Evolutionary conservation across 179 eudicot species (phyloP), one percentile per base, ranked within the genome.

Genomic region (Beta macrorhiza): DNA sequence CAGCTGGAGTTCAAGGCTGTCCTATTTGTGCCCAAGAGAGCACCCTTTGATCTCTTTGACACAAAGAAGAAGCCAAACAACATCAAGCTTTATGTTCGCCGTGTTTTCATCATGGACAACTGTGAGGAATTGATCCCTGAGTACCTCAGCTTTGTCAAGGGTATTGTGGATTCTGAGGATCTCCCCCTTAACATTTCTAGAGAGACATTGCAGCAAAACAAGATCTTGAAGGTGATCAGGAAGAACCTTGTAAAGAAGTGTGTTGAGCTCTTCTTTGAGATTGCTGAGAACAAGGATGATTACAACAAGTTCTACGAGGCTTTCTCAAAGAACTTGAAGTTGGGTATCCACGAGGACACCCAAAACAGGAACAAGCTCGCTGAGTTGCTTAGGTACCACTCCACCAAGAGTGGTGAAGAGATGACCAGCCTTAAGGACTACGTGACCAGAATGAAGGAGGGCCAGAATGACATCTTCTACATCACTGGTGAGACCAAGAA

Each of bases 101-200:
- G 97, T 67, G 97, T 93, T 29, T 93, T 93, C 78, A 93, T 93
- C 85, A 93, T 92, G 97, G 97, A 93, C 84, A 93, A 93, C 89
- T 93, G 97, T 81, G 97, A 93, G 87, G 97, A 93, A 69, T 37
- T 93, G 81, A 93, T 93, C 74, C 97, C 97, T 0, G 97, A 93
- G 87, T 93, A 91, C 80, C 77, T 93, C 58, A 82, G 97, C 89
- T 93, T 93, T 82, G 92, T 93, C 2, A 92, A 92, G 89, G 97
- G 97, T 83, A 91, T 92, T 83, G 97, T 92, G 0, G 97, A 92
- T 63, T 89, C 97, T 61, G 97, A 92, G 84, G 97, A 92, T 80
- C 92, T 92, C 15, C 97, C 97, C 19, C 91, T 93, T 9, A 93
- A 93, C 87, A 93, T 93, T 58, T 93, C 97, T 14, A 83, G 97